Percentiles rank a stretch among this genome's conserved stretches.
These are phyloP conservation scores for Eutypella sp. DNA, from an alignment of 2,329 filamentous ascomycete genomes.

Conservation along the genomic window DNA sequence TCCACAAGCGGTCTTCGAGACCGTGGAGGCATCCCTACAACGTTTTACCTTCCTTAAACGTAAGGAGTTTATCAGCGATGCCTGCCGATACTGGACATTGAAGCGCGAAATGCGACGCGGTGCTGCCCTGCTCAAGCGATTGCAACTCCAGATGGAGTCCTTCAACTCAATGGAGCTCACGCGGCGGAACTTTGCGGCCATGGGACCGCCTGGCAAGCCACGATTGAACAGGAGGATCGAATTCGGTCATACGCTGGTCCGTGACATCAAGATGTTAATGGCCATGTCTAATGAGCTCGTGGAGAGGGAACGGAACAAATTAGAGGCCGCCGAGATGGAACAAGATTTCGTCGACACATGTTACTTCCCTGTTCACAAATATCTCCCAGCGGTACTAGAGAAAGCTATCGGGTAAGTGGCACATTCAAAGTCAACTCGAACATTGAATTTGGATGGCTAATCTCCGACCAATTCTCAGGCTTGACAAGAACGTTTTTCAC, in stretches of 20 bases:
- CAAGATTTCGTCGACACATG: slow-evolving; percentile 78
- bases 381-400: slow-evolving; percentile 73
- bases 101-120: slow-evolving; percentile 91
- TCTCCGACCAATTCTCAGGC: slow-evolving; percentile 42
- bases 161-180: slow-evolving; percentile 98
- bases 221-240: slow-evolving; percentile 78
- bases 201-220: slow-evolving; percentile 79
- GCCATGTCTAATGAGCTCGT: slow-evolving; percentile 66
- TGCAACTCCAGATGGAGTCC: slow-evolving; percentile 91
- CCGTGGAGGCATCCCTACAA: slow-evolving; percentile 76
- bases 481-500: slow-evolving; percentile 60
- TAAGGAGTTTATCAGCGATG: slow-evolving; percentile 88
- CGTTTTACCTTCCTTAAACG: slow-evolving; percentile 77
- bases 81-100: slow-evolving; percentile 95
- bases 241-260: slow-evolving; percentile 72
- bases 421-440: slow-evolving; percentile 12
- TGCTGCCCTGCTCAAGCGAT: slow-evolving; percentile 83
- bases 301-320: slow-evolving; percentile 70
- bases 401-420: slow-evolving; percentile 72
- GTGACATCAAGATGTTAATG: slow-evolving; percentile 73
- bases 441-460: slow-evolving; percentile 7
- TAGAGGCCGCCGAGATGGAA: slow-evolving; percentile 71
- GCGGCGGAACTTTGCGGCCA: slow-evolving; percentile 87
- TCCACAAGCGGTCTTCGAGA: slow-evolving; percentile 79
- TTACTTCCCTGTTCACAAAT: slow-evolving; percentile 81